Conservation (phyloP, 208 protist genomes). For the Leishmania major region DNA sequence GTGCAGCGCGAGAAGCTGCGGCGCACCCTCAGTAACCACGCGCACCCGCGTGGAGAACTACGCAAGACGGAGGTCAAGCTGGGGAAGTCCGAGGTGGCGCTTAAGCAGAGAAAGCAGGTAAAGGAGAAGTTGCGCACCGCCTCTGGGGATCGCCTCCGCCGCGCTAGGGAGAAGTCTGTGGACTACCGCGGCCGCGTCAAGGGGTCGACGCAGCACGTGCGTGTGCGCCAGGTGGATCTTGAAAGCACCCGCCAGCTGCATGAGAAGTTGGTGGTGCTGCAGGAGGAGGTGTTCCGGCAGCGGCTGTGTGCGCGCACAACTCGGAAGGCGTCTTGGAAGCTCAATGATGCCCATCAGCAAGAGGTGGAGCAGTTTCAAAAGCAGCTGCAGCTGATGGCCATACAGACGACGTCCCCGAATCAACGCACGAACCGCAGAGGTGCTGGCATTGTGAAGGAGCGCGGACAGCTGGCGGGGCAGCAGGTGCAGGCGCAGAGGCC, state of each 20-base stretch:
- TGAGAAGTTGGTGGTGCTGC: constrained; percentile 41
- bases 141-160: constrained; percentile 48
- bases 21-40: constrained; percentile 31
- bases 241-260: constrained; percentile 47
- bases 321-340: constrained; percentile 38
- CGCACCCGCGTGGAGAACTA: constrained; percentile 47
- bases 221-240: constrained; percentile 20
- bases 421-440: constrained; percentile 21
- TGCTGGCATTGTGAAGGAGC: constrained; percentile 22
- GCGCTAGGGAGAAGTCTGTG: constrained; percentile 39
- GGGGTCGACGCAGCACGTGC: constrained; percentile 42
- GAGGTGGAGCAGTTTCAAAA: constrained; percentile 55
- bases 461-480: constrained; percentile 32
- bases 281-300: constrained; percentile 54
- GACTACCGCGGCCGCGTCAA: constrained; percentile 48
- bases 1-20: constrained; percentile 38
- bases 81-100: constrained; percentile 51
- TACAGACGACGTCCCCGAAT: constrained; percentile 31
- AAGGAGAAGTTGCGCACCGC: constrained; percentile 30
- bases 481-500: constrained; percentile 23
- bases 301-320: constrained; percentile 34
- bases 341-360: constrained; percentile 43
- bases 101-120: constrained; percentile 44
- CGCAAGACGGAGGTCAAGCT: constrained; percentile 38
- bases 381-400: constrained; percentile 41